A percentile compares a stretch with the other conserved stretches of the same genome.
Evolutionary conservation across 306 rosid species (phyloP).

Genomic region (Prunus padus): DNA sequence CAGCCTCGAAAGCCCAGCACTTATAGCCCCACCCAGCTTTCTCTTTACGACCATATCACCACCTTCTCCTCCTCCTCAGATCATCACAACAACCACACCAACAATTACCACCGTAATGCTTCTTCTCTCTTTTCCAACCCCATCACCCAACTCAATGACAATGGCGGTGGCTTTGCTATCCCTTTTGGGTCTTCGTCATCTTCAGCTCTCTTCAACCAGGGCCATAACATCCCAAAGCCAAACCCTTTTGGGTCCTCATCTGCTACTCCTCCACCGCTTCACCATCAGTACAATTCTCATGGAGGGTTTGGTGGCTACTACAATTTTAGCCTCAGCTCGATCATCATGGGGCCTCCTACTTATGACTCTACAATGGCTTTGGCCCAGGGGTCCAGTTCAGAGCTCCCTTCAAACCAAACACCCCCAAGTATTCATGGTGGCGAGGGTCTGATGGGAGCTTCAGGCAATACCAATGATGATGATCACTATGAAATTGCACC

Average conservation of each 20-base stretch:
- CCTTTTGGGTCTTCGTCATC: conserved; percentile 47
- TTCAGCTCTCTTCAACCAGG: conserved; percentile 32
- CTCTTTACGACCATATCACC: conserved; percentile 25
- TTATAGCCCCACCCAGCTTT: background rate
- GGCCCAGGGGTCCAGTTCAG: conserved; percentile 22
- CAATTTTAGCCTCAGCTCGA: conserved; percentile 23
- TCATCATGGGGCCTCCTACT: conserved; percentile 25
- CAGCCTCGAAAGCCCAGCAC: conserved; percentile 26
- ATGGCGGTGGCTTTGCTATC: conserved; percentile 19
- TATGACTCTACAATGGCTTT: conserved; percentile 25
- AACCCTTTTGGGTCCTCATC: conserved; percentile 1
- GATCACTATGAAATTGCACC: conserved; percentile 22
- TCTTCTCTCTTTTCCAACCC: conserved; percentile 21
- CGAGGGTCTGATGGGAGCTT: conserved; percentile 36
- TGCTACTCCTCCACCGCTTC: background rate
- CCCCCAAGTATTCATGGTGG: conserved; percentile 32
- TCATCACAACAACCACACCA: background rate
- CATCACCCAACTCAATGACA: conserved; percentile 28
- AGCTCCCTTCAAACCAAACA: conserved; percentile 63
- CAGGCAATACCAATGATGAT: conserved; percentile 24
- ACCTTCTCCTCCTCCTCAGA: conserved; percentile 11
- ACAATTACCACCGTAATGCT: conserved; percentile 16
- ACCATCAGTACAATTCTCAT: conserved; percentile 11
- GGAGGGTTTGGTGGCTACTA: conserved; percentile 20
- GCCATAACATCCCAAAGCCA: conserved; percentile 13